Evolutionary conservation across 352 stramenopile genomes (phyloP).

Genomic region (Aphanomyces invadans): DNA sequence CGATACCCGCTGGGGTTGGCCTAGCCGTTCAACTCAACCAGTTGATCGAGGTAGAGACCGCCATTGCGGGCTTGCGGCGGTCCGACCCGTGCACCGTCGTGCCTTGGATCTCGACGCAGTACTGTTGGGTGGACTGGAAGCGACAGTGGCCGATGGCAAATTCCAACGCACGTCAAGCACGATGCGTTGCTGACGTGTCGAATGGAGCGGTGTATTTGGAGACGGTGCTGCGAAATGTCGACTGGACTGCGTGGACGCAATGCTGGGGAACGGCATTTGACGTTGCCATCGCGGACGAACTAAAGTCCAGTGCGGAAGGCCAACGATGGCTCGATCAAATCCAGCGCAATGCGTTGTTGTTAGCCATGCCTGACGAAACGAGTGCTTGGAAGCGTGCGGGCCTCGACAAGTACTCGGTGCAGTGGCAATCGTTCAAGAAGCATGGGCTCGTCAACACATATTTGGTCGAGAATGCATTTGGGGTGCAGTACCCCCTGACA

Average conservation of each 20-base stretch:
- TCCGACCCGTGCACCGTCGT: no score
- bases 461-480: conserved; percentile 1
- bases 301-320: not conserved
- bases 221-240: conserved; percentile 4
- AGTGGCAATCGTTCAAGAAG: conserved; percentile 17
- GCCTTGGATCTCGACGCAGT: not conserved
- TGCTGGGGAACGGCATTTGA: not conserved
- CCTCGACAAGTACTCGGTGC: not conserved
- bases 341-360: not conserved
- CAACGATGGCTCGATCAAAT: not conserved
- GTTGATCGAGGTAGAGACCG: no score
- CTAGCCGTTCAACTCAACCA: no score
- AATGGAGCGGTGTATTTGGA: conserved; percentile 21
- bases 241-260: not conserved
- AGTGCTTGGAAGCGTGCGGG: not conserved
- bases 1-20: no score
- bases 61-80: no score
- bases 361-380: not conserved
- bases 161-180: not conserved
- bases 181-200: not conserved
- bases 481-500: not conserved
- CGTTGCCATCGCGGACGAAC: not conserved
- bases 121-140: conserved; percentile 8
- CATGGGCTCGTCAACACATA: not conserved
- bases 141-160: not conserved